Percentiles rank a stretch among this genome's conserved stretches.
phyloP scores from a whole-genome alignment of 1,139 yeast species.

The Candida sanyaensis region DNA sequence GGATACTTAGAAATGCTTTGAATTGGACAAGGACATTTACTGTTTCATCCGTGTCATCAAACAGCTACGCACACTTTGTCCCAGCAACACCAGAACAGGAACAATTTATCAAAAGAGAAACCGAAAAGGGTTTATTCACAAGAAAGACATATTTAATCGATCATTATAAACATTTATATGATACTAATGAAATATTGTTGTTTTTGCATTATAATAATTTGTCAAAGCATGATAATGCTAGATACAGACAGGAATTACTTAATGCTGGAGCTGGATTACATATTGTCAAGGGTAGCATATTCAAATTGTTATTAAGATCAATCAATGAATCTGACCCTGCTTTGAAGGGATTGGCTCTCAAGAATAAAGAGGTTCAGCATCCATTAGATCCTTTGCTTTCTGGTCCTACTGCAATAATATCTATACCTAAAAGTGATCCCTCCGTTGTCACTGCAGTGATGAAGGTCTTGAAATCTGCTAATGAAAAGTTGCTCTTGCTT shows the following conservation, averaged over 20 bases:
- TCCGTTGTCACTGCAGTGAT: conserved; percentile 59
- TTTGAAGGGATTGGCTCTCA: conserved; percentile 50
- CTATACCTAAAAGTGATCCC: conserved; percentile 74
- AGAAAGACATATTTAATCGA: conserved; percentile 87
- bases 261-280: conserved; percentile 68
- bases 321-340: conserved; percentile 77
- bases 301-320: conserved; percentile 76
- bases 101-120: conserved; percentile 28
- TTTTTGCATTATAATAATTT: conserved; percentile 85
- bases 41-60: neutral
- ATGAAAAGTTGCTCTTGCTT: conserved; percentile 73
- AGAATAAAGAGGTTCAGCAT: conserved; percentile 50
- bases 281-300: conserved; percentile 65
- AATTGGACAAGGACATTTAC: conserved; percentile 1
- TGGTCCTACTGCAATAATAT: conserved; percentile 88
- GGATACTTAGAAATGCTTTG: neutral
- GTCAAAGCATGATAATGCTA: conserved; percentile 64
- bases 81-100: conserved; percentile 12
- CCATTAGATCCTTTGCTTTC: conserved; percentile 68
- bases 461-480: conserved; percentile 60
- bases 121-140: conserved; percentile 55
- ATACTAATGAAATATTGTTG: conserved; percentile 65
- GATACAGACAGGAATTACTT: conserved; percentile 60
- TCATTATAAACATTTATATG: conserved; percentile 70
- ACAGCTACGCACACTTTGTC: neutral